A percentile compares a stretch with the other conserved stretches of the same genome.
phyloP scores from a whole-genome alignment of 2,329 filamentous ascomycete species.

The Penicillium psychrosexuale region DNA sequence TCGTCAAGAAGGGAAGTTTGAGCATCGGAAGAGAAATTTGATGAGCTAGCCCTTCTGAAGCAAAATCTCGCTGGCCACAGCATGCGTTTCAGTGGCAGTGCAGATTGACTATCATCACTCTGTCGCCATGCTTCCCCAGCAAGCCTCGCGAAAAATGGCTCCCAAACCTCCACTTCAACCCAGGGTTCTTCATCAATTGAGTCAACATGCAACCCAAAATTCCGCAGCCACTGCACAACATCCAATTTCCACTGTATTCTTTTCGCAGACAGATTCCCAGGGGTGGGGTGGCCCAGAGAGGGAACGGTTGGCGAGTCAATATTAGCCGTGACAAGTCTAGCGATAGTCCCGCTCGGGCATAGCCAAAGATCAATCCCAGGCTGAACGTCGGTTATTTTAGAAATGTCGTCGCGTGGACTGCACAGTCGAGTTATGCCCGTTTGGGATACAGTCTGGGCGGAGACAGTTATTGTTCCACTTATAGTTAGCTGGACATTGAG shows the following conservation, averaged over 20 bases:
- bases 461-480: constrained; percentile 37
- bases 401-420: constrained; percentile 17
- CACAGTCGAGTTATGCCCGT: constrained; percentile 35
- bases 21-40: constrained; percentile 17
- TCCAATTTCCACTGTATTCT: constrained; percentile 36
- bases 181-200: constrained; percentile 34
- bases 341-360: constrained; percentile 39
- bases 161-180: constrained; percentile 44
- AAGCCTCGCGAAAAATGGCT: constrained; percentile 38
- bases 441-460: constrained; percentile 38
- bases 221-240: constrained; percentile 38
- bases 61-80: constrained; percentile 46
- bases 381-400: constrained; percentile 17
- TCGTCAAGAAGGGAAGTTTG: constrained; percentile 28
- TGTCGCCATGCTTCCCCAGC: constrained; percentile 33
- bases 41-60: constrained; percentile 35
- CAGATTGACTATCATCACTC: constrained; percentile 26
- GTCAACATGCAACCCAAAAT: constrained; percentile 35
- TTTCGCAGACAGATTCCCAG: constrained; percentile 16
- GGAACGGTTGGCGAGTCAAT: constrained; percentile 19
- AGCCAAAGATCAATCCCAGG: constrained; percentile 40
- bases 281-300: constrained; percentile 19
- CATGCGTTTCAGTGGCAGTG: constrained; percentile 40
- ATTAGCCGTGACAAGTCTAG: constrained; percentile 31
- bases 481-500: constrained; percentile 39